A percentile compares a stretch with the other conserved stretches of the same genome.
These are phyloP conservation scores for Meredithiella fracta DNA, from an alignment of 2,329 filamentous ascomycete species.

Conservation along the genomic window DNA sequence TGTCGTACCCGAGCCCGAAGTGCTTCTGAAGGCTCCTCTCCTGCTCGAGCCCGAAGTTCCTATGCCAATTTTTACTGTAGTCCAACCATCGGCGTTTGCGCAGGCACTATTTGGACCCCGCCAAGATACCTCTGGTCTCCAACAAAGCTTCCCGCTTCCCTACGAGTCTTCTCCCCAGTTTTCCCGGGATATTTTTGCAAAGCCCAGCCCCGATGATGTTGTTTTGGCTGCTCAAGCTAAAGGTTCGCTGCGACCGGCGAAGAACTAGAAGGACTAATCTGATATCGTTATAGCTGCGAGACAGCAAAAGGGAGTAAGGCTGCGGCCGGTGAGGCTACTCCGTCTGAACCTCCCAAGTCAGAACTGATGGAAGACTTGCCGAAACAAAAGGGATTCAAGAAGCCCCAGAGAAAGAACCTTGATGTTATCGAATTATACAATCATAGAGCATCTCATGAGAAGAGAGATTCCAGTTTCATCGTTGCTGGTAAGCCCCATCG, in stretches of 20 bases:
- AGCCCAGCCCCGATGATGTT: slow-evolving; percentile 81
- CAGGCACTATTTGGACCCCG: slow-evolving; percentile 32
- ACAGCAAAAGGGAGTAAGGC: not conserved
- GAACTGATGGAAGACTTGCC: not conserved
- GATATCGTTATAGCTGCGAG: slow-evolving; percentile 1
- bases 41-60: not conserved
- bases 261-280: slow-evolving; percentile 15
- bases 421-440: slow-evolving; percentile 71
- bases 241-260: slow-evolving; percentile 44
- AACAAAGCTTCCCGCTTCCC: slow-evolving; percentile 28
- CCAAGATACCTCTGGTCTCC: slow-evolving; percentile 16
- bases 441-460: slow-evolving; percentile 43
- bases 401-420: slow-evolving; percentile 57
- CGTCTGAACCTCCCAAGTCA: not conserved
- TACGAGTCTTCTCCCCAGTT: slow-evolving; percentile 34
- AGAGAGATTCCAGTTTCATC: slow-evolving; percentile 76
- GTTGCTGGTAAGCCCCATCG: slow-evolving; percentile 56
- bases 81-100: slow-evolving; percentile 39
- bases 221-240: slow-evolving; percentile 76
- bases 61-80: not conserved
- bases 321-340: not conserved
- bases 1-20: not conserved
- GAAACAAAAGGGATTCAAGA: slow-evolving; percentile 24
- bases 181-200: slow-evolving; percentile 51
- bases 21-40: not conserved